Evolutionary conservation across 805 yeast genomes (phyloP).

Genomic region (Myxozyma vanderwaltii): DNA sequence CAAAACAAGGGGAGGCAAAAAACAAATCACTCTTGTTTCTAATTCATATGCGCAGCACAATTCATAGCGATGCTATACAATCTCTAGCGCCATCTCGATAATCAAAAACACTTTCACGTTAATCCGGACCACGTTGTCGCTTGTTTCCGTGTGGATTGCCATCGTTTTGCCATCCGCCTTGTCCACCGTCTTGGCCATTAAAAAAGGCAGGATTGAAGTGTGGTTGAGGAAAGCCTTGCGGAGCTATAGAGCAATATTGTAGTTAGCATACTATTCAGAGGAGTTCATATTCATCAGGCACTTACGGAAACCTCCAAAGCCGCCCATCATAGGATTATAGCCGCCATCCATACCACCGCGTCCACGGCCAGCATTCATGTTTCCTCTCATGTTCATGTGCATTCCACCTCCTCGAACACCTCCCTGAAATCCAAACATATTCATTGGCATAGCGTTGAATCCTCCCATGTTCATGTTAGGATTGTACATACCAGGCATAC

Average conservation of each 20-base stretch:
- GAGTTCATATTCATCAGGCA: not conserved
- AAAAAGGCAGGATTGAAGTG: conserved; percentile 33
- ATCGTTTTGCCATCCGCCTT: conserved; percentile 27
- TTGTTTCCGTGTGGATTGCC: conserved; percentile 36
- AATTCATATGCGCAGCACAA: not conserved
- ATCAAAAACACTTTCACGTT: not conserved
- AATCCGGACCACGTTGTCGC: conserved; percentile 14
- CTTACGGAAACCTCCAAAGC: conserved; percentile 27
- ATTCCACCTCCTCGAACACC: conserved; percentile 27
- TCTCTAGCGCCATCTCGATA: not conserved
- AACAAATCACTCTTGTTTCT: not conserved
- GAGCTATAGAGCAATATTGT: conserved; percentile 10
- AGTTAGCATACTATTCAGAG: not conserved
- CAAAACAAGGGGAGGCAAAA: not conserved
- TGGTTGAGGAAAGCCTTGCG: conserved; percentile 30
- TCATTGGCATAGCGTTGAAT: conserved; percentile 30
- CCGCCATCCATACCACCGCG: conserved; percentile 28
- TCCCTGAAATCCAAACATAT: conserved; percentile 28
- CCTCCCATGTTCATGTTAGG: conserved; percentile 20
- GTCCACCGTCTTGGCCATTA: conserved; percentile 26
- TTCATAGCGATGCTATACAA: no score
- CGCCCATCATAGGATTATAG: conserved; percentile 16
- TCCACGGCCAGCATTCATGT: conserved; percentile 18
- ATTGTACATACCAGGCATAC: conserved; percentile 14
- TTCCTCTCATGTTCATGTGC: conserved; percentile 27